Evolutionary conservation across 1,139 yeast species (phyloP), one percentile per base, ranked within the genome.

Genomic region (Debaryomyces sp.): DNA sequence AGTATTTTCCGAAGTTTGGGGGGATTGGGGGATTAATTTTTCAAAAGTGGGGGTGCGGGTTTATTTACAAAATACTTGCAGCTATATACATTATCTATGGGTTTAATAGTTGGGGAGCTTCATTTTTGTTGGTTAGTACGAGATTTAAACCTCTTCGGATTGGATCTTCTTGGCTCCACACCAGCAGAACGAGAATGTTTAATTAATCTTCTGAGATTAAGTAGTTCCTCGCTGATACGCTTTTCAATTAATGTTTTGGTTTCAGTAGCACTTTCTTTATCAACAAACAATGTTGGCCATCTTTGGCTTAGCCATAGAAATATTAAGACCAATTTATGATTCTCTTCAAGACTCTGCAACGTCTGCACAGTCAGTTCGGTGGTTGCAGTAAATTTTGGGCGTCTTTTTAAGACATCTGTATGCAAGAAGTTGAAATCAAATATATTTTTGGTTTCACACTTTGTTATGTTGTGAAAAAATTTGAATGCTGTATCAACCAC

Each of bases 221-320:
- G 71, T 50, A 85, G 68, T 63, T 84, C 86, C 56, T 84, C 86
- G 54, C 81, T 80, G 41, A 87, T 85, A 50, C 85, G 73, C 61
- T 81, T 77, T 59, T 87, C 94, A 41, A 86, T 78, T 55, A 85
- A 65, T 24, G 80, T 71, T 61, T 87, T 87, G 57, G 89, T 67
- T 50, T 87, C 89, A 37, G 68, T 67, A 0, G 96, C 96, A 45
- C 91, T 82, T 50, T 86, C 88, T 26, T 83, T 75, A 62, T 90
- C 97, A 9, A 87, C 80, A 58, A 91, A 88, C 46, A 85, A 76
- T 34, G 86, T 82, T 0, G 97, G 96, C 74, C 88, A 92, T 60
- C 97, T 70, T 62, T 89, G 94, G 51, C 89, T 79, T 54, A 94
- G 74, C 99, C 99, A 94, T 64, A 90, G 71, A 62, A 82, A 92